These are phyloP conservation scores for Sporopachydermia cereana DNA, from an alignment of 1,139 yeast species.

Conservation along the genomic window DNA sequence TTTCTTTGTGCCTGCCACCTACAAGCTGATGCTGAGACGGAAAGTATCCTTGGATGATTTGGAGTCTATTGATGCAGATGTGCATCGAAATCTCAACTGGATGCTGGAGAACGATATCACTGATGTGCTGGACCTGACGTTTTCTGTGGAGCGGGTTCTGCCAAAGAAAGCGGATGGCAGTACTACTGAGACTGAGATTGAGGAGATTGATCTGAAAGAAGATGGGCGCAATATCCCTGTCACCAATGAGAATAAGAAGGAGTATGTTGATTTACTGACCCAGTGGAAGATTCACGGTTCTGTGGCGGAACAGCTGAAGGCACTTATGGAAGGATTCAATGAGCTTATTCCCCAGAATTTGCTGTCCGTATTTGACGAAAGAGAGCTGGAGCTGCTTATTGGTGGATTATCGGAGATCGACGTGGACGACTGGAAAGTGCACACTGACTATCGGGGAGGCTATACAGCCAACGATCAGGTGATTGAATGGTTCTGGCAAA, in stretches of 20 bases:
- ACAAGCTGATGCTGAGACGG: conserved; percentile 77
- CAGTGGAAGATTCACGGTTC: conserved; percentile 76
- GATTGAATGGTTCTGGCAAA: conserved; percentile 82
- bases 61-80: conserved; percentile 84
- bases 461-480: conserved; percentile 77
- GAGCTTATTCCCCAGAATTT: conserved; percentile 77
- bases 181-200: conserved; percentile 55
- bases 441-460: conserved; percentile 70
- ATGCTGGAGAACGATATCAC: conserved; percentile 70
- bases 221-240: conserved; percentile 67
- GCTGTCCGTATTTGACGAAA: conserved; percentile 73
- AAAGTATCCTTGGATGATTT: conserved; percentile 74
- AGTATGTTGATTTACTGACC: conserved; percentile 66
- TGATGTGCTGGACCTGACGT: conserved; percentile 55
- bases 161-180: conserved; percentile 34
- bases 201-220: conserved; percentile 62
- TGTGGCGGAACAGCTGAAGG: conserved; percentile 73
- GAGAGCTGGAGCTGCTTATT: conserved; percentile 70
- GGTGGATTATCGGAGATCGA: conserved; percentile 84
- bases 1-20: conserved; percentile 75
- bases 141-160: conserved; percentile 47
- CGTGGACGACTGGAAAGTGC: conserved; percentile 79
- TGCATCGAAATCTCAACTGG: conserved; percentile 74
- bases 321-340: conserved; percentile 76
- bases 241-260: conserved; percentile 70